Percentiles rank a stretch among this genome's conserved stretches.
phyloP scores from a whole-genome alignment of 2,329 filamentous ascomycete species.

The Penicillium occitanis region DNA sequence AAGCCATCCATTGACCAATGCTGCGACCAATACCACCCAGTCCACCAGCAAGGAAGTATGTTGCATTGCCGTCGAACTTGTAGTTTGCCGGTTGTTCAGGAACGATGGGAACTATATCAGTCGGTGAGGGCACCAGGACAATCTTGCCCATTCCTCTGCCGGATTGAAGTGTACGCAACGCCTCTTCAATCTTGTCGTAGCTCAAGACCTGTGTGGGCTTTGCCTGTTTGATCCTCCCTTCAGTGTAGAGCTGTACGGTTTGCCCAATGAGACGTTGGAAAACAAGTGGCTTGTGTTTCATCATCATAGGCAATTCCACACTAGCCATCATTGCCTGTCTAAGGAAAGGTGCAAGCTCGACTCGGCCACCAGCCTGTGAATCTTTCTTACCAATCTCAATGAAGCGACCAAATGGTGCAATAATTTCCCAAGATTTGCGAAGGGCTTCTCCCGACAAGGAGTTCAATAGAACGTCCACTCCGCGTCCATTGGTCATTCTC shows the following conservation, averaged over 20 bases:
- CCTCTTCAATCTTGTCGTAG: constrained; percentile 24
- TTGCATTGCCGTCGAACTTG: constrained; percentile 19
- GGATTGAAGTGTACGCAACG: constrained; percentile 26
- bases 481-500: constrained; percentile 24
- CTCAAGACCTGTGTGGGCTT: constrained; percentile 23
- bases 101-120: constrained; percentile 24
- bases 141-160: constrained; percentile 27
- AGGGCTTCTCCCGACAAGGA: constrained; percentile 24
- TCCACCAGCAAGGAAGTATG: constrained; percentile 28
- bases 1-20: constrained; percentile 28
- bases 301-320: constrained; percentile 25
- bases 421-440: constrained; percentile 23
- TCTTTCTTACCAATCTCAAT: constrained; percentile 27
- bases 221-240: constrained; percentile 25
- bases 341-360: constrained; percentile 23
- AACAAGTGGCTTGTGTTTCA: constrained; percentile 20
- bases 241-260: constrained; percentile 22
- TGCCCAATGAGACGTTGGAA: constrained; percentile 22
- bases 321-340: constrained; percentile 24
- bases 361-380: constrained; percentile 17
- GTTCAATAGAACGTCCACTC: constrained; percentile 26
- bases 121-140: constrained; percentile 22
- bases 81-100: constrained; percentile 21
- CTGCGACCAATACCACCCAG: constrained; percentile 29
- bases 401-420: constrained; percentile 26